These are phyloP conservation scores for Selaginella moellendorffii DNA, from an alignment of 75 land plant genomes.

Conservation along the genomic window DNA sequence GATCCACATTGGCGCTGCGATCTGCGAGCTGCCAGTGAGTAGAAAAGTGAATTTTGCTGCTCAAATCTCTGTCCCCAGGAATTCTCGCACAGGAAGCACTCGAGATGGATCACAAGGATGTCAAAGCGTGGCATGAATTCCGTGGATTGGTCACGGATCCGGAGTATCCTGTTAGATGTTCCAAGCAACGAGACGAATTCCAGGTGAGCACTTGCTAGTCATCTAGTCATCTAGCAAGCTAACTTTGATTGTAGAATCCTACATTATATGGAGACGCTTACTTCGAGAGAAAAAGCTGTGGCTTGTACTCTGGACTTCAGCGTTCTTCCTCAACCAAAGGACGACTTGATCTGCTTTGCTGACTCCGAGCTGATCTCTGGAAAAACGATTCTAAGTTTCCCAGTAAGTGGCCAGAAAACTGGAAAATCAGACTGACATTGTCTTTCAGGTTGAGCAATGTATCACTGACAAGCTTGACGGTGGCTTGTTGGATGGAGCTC, in stretches of 20 bases:
- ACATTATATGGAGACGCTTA: not conserved
- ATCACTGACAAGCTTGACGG: not conserved
- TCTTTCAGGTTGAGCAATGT: not conserved
- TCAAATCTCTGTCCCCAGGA: too few species aligned
- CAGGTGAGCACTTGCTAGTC: too few species aligned
- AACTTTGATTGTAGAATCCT: not conserved
- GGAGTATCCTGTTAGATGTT: not conserved
- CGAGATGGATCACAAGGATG: not conserved
- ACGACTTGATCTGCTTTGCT: not conserved
- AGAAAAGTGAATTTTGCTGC: too few species aligned
- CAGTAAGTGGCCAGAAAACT: not conserved
- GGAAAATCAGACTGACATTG: not conserved
- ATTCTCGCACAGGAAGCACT: not conserved
- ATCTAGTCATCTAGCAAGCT: too few species aligned
- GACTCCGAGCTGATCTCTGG: not conserved
- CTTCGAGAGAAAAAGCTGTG: not conserved
- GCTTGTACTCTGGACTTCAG: not conserved
- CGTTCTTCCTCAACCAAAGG: not conserved
- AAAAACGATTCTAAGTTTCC: not conserved
- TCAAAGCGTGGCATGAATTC: too few species aligned
- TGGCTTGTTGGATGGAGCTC: constrained; percentile 18
- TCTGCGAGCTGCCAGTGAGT: too few species aligned
- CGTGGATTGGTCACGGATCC: too few species aligned
- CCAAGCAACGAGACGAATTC: too few species aligned
- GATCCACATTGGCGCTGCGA: too few species aligned